Evolutionary conservation across 2,329 filamentous ascomycete genomes (phyloP).

Genomic region (Trichoderma sp.): DNA sequence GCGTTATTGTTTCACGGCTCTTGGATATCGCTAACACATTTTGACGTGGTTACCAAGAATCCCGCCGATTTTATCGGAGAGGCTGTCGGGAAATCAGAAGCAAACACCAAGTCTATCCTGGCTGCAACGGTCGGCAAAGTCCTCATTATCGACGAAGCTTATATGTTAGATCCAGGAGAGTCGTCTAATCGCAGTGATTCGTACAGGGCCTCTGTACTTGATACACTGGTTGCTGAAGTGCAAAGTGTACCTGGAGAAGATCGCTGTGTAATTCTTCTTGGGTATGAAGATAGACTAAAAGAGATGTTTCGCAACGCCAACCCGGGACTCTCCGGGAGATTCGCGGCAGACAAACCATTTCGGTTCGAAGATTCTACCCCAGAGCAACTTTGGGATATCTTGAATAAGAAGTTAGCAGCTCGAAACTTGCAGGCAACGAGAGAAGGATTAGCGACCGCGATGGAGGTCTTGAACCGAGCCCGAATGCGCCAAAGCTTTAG

Average conservation of each 20-base stretch:
- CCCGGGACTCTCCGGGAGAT: neutral
- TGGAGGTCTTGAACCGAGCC: neutral
- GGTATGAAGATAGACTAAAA: neutral
- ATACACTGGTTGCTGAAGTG: constrained; percentile 1
- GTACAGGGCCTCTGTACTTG: neutral
- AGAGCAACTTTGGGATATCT: neutral
- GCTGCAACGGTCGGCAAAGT: constrained; percentile 65
- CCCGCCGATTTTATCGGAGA: constrained; percentile 67
- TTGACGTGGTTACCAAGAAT: constrained; percentile 51
- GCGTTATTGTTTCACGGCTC: neutral
- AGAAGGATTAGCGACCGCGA: neutral
- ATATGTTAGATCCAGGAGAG: constrained; percentile 34
- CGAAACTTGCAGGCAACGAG: neutral
- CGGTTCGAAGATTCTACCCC: neutral
- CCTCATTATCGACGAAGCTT: constrained; percentile 72
- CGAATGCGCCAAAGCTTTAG: neutral
- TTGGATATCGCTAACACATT: neutral
- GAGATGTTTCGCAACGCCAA: constrained; percentile 10
- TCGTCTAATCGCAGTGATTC: neutral
- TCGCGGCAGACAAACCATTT: neutral
- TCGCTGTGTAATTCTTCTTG: neutral
- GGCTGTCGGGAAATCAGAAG: constrained; percentile 69
- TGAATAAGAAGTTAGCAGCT: neutral
- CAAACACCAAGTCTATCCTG: constrained; percentile 59
- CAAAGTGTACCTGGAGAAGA: constrained; percentile 3